Evolutionary conservation across 73 alveolate species (phyloP).

Genomic region (Stentor coeruleus): DNA sequence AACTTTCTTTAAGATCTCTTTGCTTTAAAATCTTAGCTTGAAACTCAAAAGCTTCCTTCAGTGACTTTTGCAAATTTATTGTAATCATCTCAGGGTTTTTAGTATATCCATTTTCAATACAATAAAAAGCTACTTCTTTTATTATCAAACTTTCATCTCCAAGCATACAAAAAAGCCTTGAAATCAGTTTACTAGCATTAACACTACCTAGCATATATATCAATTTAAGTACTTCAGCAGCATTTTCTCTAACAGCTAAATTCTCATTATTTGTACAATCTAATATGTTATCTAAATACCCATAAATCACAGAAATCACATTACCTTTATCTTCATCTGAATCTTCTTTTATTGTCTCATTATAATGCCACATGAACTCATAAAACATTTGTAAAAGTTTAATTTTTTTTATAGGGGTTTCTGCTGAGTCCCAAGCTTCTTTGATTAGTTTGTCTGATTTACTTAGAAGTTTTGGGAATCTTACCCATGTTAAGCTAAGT

Average conservation of each 20-base stretch:
- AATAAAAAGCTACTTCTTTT: not conserved
- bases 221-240: slow-evolving; percentile 11
- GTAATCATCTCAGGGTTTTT: slow-evolving; percentile 18
- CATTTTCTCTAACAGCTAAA: slow-evolving; percentile 21
- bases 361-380: slow-evolving; percentile 21
- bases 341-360: not conserved
- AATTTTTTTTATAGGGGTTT: not conserved
- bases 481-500: slow-evolving; percentile 28
- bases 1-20: not conserved
- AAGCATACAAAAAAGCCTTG: slow-evolving; percentile 8
- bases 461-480: not conserved
- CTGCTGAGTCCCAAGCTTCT: not conserved
- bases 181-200: not conserved
- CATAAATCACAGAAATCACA: not conserved
- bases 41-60: not conserved
- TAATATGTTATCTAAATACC: not conserved
- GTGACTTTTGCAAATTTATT: not conserved
- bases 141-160: not conserved
- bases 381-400: not conserved
- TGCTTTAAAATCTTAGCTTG: not conserved
- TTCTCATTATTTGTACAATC: not conserved
- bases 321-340: slow-evolving; percentile 13
- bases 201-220: slow-evolving; percentile 14
- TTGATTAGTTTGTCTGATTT: slow-evolving; percentile 7
- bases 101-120: not conserved